Base-by-base conservation (phyloP, 1,139 yeast genomes). In the Kodamaea suecica region DNA sequence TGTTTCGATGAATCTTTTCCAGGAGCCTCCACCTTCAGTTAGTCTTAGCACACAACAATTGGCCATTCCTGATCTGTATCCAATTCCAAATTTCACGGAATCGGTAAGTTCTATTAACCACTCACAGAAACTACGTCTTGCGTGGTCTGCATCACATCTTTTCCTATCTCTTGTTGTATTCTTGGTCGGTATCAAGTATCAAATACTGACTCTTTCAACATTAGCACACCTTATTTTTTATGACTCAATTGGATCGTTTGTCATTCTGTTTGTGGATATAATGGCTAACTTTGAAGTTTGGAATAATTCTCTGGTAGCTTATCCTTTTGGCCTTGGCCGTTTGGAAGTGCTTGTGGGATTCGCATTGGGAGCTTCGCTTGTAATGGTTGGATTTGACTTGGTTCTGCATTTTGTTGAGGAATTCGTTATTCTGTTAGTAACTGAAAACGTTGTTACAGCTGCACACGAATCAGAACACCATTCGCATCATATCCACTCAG, bases 1-100 rank as follows among this genome's bases (percentile, higher is more conserved):
- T n/a, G 95, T 92, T 4, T 85, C 95, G 3, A 84, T 92, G 92
- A 92, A 92, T 56, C 75, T 90, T 55, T 92, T 92, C 57, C 96
- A 86, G 54, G 97, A 90, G 52, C 96, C 97, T 1, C 82, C 88
- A 5, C 80, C 78, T 11, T 50, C 59, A 0, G 44, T 52, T 12
- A 53, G 50, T 10, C 36, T 46, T 9, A 47, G 48, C 17, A 67
- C 80, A 29, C 80, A 84, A 9, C 80, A 88, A 2, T 62, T 78
- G 33, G 76, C 82, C 34, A 74, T 88, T 23, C 95, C 96, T 1
- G 81, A 82, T 31, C 79, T 84, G 41, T 74, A 80, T 43, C 92
- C 95, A 0, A 78, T 88, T 1, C 98, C 98, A 1, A 83, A 78
- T 14, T 52, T 73, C 16, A 55, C 57, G 13, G 96, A 88, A 50